Evolutionary conservation across 2,329 filamentous ascomycete species (phyloP).

Genomic region (Plectosphaerella plurivora): DNA sequence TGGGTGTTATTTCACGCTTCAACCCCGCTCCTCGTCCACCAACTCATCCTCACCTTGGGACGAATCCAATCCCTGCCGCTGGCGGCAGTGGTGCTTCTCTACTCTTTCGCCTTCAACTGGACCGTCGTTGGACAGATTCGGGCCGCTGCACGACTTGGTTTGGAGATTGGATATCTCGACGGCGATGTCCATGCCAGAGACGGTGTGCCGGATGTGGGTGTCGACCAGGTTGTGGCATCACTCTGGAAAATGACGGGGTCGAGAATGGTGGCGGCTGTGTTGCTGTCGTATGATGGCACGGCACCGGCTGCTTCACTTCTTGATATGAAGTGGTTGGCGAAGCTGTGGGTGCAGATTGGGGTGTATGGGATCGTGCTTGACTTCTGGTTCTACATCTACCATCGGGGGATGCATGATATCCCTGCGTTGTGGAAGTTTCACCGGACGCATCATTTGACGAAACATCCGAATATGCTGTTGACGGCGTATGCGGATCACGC

Average conservation of each 20-base stretch:
- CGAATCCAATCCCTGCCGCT: too few relatives aligned
- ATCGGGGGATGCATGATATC: slow-evolving; percentile 34
- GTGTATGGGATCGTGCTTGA: slow-evolving; percentile 32
- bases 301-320: slow-evolving; percentile 15
- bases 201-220: slow-evolving; percentile 24
- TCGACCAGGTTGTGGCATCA: slow-evolving; percentile 16
- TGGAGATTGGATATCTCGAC: slow-evolving; percentile 18
- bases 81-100: slow-evolving; percentile 21
- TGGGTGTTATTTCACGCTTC: slow-evolving; percentile 25
- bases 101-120: slow-evolving; percentile 22
- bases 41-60: too few relatives aligned
- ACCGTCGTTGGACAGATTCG: slow-evolving; percentile 22
- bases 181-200: slow-evolving; percentile 21
- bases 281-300: slow-evolving; percentile 17
- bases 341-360: slow-evolving; percentile 22
- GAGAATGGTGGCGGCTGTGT: slow-evolving; percentile 16
- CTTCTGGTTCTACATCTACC: slow-evolving; percentile 37
- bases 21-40: too few relatives aligned
- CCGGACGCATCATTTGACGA: too few relatives aligned
- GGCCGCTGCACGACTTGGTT: slow-evolving; percentile 22
- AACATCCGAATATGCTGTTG: slow-evolving; percentile 14
- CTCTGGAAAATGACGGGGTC: slow-evolving; percentile 14
- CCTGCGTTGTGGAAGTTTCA: slow-evolving; percentile 25
- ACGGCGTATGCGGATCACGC: slow-evolving; percentile 24
- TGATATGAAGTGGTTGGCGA: too few relatives aligned